phyloP scores from a whole-genome alignment of 768 basidiomycete genomes.

The Mycena amicta region DNA sequence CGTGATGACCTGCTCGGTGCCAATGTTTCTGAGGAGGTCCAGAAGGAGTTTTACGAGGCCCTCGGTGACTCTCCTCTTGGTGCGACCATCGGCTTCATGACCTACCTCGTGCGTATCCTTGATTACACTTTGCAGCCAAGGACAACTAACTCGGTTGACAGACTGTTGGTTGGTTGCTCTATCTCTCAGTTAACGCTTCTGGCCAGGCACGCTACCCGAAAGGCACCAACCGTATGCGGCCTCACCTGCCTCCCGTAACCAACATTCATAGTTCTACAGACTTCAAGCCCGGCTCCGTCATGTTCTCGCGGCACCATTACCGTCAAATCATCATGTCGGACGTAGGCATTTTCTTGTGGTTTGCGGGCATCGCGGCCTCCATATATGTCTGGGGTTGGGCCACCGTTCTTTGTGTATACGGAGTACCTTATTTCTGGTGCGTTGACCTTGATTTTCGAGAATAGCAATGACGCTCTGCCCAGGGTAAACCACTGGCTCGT shows the following conservation, averaged over 20 bases:
- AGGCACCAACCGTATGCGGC: slow-evolving; percentile 73
- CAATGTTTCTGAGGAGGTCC: slow-evolving; percentile 65
- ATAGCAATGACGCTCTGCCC: neutral
- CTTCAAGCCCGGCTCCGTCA: slow-evolving; percentile 74
- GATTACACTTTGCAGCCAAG: neutral
- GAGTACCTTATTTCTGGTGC: slow-evolving; percentile 87
- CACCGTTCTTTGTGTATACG: slow-evolving; percentile 77
- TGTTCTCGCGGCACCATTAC: slow-evolving; percentile 85
- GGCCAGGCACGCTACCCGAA: slow-evolving; percentile 82
- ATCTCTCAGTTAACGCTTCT: slow-evolving; percentile 80
- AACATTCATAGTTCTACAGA: slow-evolving; percentile 40
- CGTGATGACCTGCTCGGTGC: slow-evolving; percentile 67
- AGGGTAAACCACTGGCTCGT: slow-evolving; percentile 96
- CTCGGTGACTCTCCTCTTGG: slow-evolving; percentile 89
- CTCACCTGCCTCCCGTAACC: neutral
- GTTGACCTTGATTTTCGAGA: slow-evolving; percentile 8
- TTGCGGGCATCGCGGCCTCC: slow-evolving; percentile 57
- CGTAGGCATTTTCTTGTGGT: slow-evolving; percentile 77
- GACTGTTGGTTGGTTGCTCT: slow-evolving; percentile 86
- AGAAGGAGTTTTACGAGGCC: slow-evolving; percentile 79
- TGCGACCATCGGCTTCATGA: slow-evolving; percentile 52
- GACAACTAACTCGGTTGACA: slow-evolving; percentile 28
- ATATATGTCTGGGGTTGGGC: slow-evolving; percentile 65
- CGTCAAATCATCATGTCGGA: slow-evolving; percentile 80
- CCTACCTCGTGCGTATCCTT: slow-evolving; percentile 57